A percentile compares a stretch with the other conserved stretches of the same genome.
These are phyloP conservation scores for Ustilago crameri DNA, from an alignment of 1,284 basidiomycete genomes.

Conservation along the genomic window DNA sequence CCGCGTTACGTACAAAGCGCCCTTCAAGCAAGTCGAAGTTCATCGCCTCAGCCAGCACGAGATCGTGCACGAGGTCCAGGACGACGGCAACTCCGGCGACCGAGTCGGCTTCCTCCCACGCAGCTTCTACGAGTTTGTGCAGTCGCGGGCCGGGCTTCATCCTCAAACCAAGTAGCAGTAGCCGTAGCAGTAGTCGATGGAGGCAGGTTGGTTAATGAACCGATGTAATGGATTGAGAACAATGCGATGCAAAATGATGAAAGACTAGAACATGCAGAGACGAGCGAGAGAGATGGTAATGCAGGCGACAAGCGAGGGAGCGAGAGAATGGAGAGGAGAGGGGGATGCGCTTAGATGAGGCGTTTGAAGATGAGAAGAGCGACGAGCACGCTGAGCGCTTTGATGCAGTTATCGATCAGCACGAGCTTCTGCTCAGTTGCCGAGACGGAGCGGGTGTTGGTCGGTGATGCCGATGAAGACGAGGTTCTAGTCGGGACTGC, in stretches of 20 bases:
- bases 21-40: conserved; percentile 44
- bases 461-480: conserved; percentile 4
- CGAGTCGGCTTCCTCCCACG: conserved; percentile 51
- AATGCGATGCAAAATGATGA: conserved; percentile 1
- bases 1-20: conserved; percentile 48
- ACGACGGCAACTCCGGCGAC: conserved; percentile 22
- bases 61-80: conserved; percentile 36
- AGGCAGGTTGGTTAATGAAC: too few species aligned
- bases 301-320: conserved; percentile 1
- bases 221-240: too few species aligned
- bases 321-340: not conserved
- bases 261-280: not conserved
- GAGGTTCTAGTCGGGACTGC: conserved; percentile 4
- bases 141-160: too few species aligned
- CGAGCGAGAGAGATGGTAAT: not conserved
- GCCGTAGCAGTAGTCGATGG: too few species aligned
- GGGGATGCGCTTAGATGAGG: conserved; percentile 18
- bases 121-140: conserved; percentile 51
- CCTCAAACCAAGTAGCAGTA: conserved; percentile 1
- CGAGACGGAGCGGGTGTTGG: conserved; percentile 1
- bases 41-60: conserved; percentile 13
- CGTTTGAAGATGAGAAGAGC: conserved; percentile 44
- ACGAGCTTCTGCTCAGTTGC: conserved; percentile 28
- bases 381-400: conserved; percentile 36
- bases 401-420: conserved; percentile 46